Evolutionary conservation across 2,329 filamentous ascomycete genomes (phyloP), one percentile per base, ranked within the genome.

Genomic region (Leptographium procerum): DNA sequence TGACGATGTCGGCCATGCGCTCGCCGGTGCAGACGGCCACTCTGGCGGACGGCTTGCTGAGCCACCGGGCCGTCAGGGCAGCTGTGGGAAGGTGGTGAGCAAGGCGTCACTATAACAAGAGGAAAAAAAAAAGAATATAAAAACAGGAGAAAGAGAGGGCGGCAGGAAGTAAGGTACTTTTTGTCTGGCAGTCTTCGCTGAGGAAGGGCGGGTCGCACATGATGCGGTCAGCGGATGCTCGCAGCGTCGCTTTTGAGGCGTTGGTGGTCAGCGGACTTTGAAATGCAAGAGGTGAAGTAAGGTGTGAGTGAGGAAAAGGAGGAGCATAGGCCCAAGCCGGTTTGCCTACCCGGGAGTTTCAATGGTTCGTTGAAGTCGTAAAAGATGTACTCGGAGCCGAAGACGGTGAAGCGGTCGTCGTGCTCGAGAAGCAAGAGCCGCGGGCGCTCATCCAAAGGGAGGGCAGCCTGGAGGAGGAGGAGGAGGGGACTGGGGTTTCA

Each of bases 141-240:
- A 22, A 13, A 10, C 10, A 48, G 3, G 8, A 47, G 14, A 31
- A 28, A 36, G 8, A 51, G 10, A 16, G 14, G 8, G 10, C 13
- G 3, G 24, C 14, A 34, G 40, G 53, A 16, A 22, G 34, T 8
- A n/a, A 65, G 72, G 64, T 65, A 87, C 85, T 76, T 75, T 90
- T 91, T 0, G 87, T 89, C 69, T 92, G 87, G 68, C 88, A 92
- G 66, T 92, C 87, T 61, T 87, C 81, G 68, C 83, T 89, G 40
- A 92, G 75, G 68, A 92, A 92, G 0, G 89, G 89, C 10, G 89
- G 89, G 67, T 94, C 89, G 64, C 81, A 82, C 57, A 91, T 85
- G 61, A 92, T 79, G 57, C 83, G 79, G 69, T 90, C 85, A 52
- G 86, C 81, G 24, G 71, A 74, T 24, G 80, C 82, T 66, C 86